Conservation (phyloP, 306 rosid species). For the Cyamopsis tetragonoloba region DNA sequence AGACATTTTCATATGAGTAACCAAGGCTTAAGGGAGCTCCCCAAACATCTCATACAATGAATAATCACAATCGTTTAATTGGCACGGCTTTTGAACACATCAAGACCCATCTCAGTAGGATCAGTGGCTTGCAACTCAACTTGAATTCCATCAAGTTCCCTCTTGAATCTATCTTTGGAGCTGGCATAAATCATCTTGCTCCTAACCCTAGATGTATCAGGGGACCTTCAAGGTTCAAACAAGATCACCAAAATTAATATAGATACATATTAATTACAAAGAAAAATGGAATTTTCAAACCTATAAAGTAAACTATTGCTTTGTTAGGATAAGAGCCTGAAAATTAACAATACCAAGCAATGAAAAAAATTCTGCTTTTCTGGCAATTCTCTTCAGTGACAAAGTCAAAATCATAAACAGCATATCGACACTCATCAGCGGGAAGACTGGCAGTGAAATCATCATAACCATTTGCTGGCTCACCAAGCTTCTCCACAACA, state of each 20-base stretch:
- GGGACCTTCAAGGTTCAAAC: conserved; percentile 74
- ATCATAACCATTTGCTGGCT: conserved; percentile 62
- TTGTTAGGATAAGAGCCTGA: background rate
- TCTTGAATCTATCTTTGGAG: conserved; percentile 90
- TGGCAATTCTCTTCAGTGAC: conserved; percentile 71
- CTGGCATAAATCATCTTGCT: conserved; percentile 95
- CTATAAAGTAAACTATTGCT: conserved; percentile 1
- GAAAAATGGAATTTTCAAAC: background rate
- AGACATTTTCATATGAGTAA: conserved; percentile 36
- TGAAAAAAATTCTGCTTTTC: conserved; percentile 78
- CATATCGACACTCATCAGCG: conserved; percentile 77
- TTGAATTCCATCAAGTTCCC: conserved; percentile 91
- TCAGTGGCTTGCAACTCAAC: conserved; percentile 83
- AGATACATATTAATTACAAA: background rate
- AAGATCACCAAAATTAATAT: conserved; percentile 12
- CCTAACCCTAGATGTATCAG: conserved; percentile 74
- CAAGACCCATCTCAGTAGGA: conserved; percentile 79
- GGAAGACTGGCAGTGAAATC: conserved; percentile 74
- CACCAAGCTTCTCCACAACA: conserved; percentile 77
- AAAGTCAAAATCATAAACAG: conserved; percentile 79
- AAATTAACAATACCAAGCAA: conserved; percentile 58
- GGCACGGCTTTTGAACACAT: conserved; percentile 73
- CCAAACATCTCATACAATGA: conserved; percentile 25
- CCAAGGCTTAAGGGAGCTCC: conserved; percentile 29
- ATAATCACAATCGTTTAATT: conserved; percentile 32